Base-by-base conservation (phyloP, 257 asterid species). In the Solanum ossicruentum region DNA sequence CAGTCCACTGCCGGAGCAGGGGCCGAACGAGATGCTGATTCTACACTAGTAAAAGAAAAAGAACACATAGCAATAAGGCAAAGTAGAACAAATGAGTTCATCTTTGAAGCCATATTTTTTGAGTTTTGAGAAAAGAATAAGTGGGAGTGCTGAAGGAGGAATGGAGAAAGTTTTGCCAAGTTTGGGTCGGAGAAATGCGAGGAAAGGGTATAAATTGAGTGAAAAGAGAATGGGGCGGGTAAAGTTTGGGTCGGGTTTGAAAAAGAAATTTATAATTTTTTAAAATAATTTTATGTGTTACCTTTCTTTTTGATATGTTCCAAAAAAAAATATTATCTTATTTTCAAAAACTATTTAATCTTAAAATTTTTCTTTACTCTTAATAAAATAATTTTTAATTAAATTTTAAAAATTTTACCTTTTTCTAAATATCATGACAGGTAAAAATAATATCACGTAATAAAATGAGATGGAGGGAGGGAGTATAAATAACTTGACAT, bases 1-100 rank as follows among this genome's bases (percentile, higher is more conserved):
- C 98, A 96, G 86, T 94, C 99, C 47, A 43, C 94, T 12, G 95
- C 93, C 20, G 99, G 96, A 4, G 98, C 91, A 45, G 99, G 97
- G 47, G 99, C 97, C 6, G 90, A 36, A 12, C 69, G 88, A 52
- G 88, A 86, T n/a, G 98, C 93, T 16, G 86, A 86, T 45, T 85
- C 88, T 65, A 63, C 89, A 49, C 17, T 61, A 0, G 23, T 85
- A 39, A 7, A 73, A 0, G 20, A 56, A 49, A 86, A 15, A 5
- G 11, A n/a, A 3, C 56, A 67, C 16, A 69, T 45, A 7, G 55
- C 16, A 69, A 73, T 12, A 36, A 28, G 2, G 67, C 55, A 51
- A 26, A 77, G 52, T 23, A 26, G 49, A 10, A n/a, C 67, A 17
- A 83, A 11, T 49, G 70, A n/a, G 43, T 69, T 83, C 56, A 52